These are phyloP conservation scores for Fusarium citri DNA, from an alignment of 2,329 filamentous ascomycete genomes.

Conservation along the genomic window DNA sequence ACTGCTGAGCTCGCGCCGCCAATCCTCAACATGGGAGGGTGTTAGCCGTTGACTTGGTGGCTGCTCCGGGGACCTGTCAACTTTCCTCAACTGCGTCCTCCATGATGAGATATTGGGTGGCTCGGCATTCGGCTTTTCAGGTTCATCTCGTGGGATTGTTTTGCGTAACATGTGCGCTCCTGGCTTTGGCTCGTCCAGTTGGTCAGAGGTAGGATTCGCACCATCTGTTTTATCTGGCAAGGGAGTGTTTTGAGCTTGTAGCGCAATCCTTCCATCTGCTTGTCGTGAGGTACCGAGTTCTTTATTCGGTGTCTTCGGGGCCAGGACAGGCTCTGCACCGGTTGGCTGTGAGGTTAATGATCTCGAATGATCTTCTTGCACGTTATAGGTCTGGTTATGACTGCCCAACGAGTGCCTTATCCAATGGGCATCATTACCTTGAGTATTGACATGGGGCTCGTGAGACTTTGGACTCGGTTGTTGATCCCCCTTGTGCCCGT, in stretches of 20 bases:
- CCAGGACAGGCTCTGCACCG: background rate
- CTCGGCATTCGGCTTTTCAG: constrained; percentile 11
- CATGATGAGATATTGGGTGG: constrained; percentile 32
- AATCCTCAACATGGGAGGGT: constrained; percentile 31
- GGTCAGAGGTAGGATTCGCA: background rate
- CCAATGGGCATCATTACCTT: constrained; percentile 28
- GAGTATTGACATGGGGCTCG: constrained; percentile 31
- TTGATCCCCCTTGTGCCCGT: constrained; percentile 10
- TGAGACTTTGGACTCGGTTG: constrained; percentile 39
- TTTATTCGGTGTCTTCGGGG: constrained; percentile 1
- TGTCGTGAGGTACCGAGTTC: background rate
- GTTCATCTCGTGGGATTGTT: background rate
- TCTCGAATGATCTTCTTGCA: background rate
- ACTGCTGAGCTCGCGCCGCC: constrained; percentile 43
- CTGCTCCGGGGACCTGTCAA: constrained; percentile 35
- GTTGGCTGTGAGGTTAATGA: background rate
- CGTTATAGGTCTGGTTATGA: constrained; percentile 14
- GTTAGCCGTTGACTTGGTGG: constrained; percentile 19
- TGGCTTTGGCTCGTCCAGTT: constrained; percentile 1
- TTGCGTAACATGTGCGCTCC: constrained; percentile 20
- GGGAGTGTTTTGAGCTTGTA: constrained; percentile 4
- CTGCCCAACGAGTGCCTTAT: constrained; percentile 20
- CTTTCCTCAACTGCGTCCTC: constrained; percentile 44
- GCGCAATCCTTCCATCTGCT: background rate
- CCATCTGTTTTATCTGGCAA: background rate